Conservation (phyloP, 208 protist species). For the Jaenimonas drosophilae region DNA sequence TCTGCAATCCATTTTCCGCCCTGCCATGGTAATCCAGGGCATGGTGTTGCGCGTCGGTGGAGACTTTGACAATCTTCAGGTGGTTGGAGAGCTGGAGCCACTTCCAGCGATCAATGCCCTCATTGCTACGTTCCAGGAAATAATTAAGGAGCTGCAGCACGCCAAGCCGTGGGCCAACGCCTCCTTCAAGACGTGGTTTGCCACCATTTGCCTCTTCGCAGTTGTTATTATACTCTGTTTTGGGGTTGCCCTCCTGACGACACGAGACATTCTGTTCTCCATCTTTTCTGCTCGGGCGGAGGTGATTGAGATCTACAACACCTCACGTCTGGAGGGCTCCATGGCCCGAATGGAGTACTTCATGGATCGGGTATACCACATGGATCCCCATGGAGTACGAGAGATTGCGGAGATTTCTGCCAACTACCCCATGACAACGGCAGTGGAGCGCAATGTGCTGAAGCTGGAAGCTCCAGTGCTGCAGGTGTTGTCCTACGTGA, state of each 20-base stretch:
- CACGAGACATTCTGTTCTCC: not conserved
- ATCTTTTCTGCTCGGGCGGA: not conserved
- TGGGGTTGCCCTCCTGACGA: not conserved
- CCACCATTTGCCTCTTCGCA: not conserved
- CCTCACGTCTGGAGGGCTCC: constrained; percentile 1
- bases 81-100: too few species aligned
- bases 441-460: constrained; percentile 1
- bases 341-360: constrained; percentile 4
- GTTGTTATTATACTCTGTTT: not conserved
- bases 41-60: too few species aligned
- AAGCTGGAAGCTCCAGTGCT: not conserved
- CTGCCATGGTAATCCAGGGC: not conserved
- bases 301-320: not conserved
- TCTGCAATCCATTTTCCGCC: not conserved
- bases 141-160: not conserved
- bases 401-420: not conserved
- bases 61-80: too few species aligned
- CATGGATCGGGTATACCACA: constrained; percentile 3
- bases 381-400: not conserved
- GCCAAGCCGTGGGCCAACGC: not conserved
- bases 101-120: too few species aligned
- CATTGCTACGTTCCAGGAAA: too few species aligned
- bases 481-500: constrained; percentile 2
- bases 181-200: not conserved
- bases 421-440: not conserved